Evolutionary conservation across 257 asterid genomes (phyloP), one percentile per base, ranked within the genome.

Genomic region (Mentha longifolia): DNA sequence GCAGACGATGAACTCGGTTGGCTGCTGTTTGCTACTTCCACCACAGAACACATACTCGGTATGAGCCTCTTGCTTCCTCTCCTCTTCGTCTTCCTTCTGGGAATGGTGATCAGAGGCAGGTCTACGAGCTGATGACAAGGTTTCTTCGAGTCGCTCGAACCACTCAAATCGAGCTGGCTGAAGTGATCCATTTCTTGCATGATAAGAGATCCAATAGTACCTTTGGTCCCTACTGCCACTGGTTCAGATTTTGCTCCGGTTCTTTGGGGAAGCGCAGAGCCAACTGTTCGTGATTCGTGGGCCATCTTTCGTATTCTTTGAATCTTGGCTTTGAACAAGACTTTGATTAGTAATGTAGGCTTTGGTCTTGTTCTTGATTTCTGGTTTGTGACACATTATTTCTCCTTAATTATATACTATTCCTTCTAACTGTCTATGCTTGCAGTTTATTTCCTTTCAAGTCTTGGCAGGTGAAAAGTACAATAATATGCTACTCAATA

Each of bases 21-120:
- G 16, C 51, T 84, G 75, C 57, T 31, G 41, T 85, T 86, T 20
- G 74, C 89, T 69, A 90, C 85, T 20, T 88, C 88, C 14, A 85
- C 87, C 80, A 70, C 70, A 22, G 80, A 82, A 61, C 86, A 79
- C 77, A 86, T 78, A 16, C 85, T 81, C 39, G 85, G 79, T 67
- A 84, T 17, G 77, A 74, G 72, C 78, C 83, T 83, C 28, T 77
- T 86, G 52, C 86, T 54, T 49, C 75, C 69, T 25, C 68, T 82
- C 83, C 66, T 87, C 78, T 84, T 87, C 76, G 67, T 87, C 78
- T 84, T 87, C 76, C 73, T 84, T 67, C 43, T 58, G 37, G 85
- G 73, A 57, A 54, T 64, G 51, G 78, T 41, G 59, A 52, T n/a
- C 5, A 83, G 67, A 30, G 74, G 76, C 74, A 55, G 68, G 39